These are phyloP conservation scores for Anisodus acutangulus DNA, from an alignment of 257 asterid genomes.

Conservation along the genomic window DNA sequence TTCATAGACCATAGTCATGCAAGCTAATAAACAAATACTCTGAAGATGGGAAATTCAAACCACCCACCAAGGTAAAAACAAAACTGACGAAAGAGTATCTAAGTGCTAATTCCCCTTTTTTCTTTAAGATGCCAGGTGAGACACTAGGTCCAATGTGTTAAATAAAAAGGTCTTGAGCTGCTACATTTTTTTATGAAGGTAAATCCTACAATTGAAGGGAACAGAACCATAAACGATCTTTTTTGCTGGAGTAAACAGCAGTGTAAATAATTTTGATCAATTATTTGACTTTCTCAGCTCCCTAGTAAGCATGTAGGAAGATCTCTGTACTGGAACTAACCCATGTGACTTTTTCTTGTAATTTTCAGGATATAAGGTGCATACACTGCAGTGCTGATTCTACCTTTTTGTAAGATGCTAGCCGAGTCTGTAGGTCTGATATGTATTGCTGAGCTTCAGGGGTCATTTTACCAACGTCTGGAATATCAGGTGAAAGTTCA, in stretches of 20 bases:
- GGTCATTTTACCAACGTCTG: conserved; percentile 74
- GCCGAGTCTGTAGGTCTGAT: conserved; percentile 59
- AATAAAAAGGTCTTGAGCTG: no score
- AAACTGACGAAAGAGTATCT: neutral
- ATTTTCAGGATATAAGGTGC: neutral
- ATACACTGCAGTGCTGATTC: conserved; percentile 13
- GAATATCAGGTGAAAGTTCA: conserved; percentile 50
- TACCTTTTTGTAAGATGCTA: conserved; percentile 79
- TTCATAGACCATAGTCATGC: neutral
- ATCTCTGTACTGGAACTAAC: neutral
- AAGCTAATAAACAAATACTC: neutral
- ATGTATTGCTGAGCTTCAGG: conserved; percentile 79
- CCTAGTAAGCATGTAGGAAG: neutral
- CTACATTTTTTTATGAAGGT: no score
- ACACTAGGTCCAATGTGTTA: neutral
- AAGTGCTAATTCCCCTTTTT: neutral
- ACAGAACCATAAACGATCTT: neutral
- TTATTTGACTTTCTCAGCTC: neutral
- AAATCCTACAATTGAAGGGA: neutral
- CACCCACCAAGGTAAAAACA: neutral
- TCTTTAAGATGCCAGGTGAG: neutral
- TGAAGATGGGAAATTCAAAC: no score
- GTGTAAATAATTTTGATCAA: neutral
- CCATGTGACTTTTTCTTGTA: neutral
- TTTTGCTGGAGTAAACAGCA: neutral